Evolutionary conservation across 1,139 yeast genomes (phyloP).

Genomic region (Eremothecium coryli): DNA sequence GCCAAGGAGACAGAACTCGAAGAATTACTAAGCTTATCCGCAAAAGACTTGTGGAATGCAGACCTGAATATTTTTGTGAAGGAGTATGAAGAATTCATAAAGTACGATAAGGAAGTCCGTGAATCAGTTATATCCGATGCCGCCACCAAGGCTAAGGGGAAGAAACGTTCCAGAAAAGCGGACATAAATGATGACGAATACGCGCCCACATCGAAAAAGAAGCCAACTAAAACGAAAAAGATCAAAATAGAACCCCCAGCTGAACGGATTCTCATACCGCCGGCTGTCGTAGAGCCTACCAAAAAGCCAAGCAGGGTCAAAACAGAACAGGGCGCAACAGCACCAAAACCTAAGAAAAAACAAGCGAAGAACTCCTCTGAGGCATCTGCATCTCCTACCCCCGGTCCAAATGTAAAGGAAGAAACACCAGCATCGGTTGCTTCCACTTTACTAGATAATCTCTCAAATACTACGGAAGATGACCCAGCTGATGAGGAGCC

Average conservation of each 20-base stretch:
- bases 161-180: slow-evolving; percentile 21
- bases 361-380: slow-evolving; percentile 3
- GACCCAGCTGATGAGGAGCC: slow-evolving; percentile 2
- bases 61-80: slow-evolving; percentile 69
- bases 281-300: slow-evolving; percentile 19
- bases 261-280: slow-evolving; percentile 26
- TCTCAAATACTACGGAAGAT: slow-evolving; percentile 1
- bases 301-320: slow-evolving; percentile 23
- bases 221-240: slow-evolving; percentile 20
- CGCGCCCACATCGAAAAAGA: slow-evolving; percentile 25
- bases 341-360: slow-evolving; percentile 8
- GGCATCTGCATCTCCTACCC: slow-evolving; percentile 7
- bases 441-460: slow-evolving; percentile 10
- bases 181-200: slow-evolving; percentile 28
- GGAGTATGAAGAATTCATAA: slow-evolving; percentile 58
- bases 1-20: slow-evolving; percentile 67
- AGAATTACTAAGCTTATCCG: slow-evolving; percentile 53
- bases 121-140: slow-evolving; percentile 27
- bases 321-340: slow-evolving; percentile 15
- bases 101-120: slow-evolving; percentile 41
- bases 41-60: slow-evolving; percentile 80
- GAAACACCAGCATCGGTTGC: slow-evolving; percentile 4
- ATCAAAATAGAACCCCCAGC: slow-evolving; percentile 26
- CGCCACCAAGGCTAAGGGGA: slow-evolving; percentile 27
- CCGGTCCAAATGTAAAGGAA: slow-evolving; percentile 5